Base-by-base conservation (phyloP, 2,329 filamentous ascomycete species). In the Paraphoma sp. region DNA sequence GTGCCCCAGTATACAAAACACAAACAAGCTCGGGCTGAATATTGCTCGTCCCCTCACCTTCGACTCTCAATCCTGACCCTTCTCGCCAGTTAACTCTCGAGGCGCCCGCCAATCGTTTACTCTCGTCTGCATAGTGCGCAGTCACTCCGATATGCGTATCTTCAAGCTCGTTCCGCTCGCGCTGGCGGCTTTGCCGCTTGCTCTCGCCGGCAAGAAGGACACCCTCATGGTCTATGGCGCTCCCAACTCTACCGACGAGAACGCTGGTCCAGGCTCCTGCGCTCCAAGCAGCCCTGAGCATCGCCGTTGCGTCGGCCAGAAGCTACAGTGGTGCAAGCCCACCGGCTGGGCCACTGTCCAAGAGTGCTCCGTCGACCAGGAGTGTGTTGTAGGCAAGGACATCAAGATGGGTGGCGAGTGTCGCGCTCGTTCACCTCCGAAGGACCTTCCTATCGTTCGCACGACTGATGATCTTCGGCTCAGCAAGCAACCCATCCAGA, bases 141-240 rank as follows among this genome's bases (percentile, higher is more conserved):
- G 23, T 28, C 40, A 36, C 49, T 1, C 16, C 28, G 49, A 11
- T 5, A 65, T 65, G 62, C 59, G 49, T 47, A 12, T 59, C 30
- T 28, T 54, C 28, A 48, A 55, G 7, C 30, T 53, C 31, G 4
- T 55, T 10, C 18, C 48, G 36, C 36, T 47, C 28, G 41, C 53
- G 1, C n/a, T 47, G 8, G 48, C 51, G 10, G 38, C 29, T 31
- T 28, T 57, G 11, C 33, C 51, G n/a, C 30, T 30, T 30, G 33
- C 48, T 1, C 40, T 59, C n/a, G 23, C 44, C 14, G 28, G 14
- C 40, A 42, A 28, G 10, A 38, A 29, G 28, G 18, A 28, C 23
- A 43, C 33, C 14, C 14, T 18, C 33, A 28, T 5, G 40, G 3
- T 18, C 23, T 43, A 43, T 11, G 33, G 33, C 33, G 33, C 33